Evolutionary conservation across 805 yeast genomes (phyloP).

Genomic region (Lachancea waltii): DNA sequence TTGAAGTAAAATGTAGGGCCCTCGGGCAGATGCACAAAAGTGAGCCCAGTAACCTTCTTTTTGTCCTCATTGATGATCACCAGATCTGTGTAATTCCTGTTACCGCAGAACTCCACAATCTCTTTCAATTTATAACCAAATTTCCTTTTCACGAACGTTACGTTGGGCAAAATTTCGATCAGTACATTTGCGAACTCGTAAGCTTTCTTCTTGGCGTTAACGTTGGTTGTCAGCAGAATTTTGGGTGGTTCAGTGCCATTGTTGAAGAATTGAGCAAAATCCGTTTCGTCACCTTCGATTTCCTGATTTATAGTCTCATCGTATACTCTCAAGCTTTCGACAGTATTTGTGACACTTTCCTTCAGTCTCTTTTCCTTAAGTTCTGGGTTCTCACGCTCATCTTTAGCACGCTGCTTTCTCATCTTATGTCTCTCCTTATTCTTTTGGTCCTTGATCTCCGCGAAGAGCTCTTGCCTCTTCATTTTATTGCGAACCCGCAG

Average conservation of each 20-base stretch:
- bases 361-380: conserved; percentile 71
- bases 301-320: conserved; percentile 69
- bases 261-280: conserved; percentile 35
- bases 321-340: conserved; percentile 75
- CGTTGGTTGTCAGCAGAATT: conserved; percentile 82
- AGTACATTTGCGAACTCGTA: conserved; percentile 85
- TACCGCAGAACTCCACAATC: conserved; percentile 75
- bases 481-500: conserved; percentile 65
- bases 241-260: conserved; percentile 76
- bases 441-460: conserved; percentile 65
- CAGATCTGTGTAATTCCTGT: conserved; percentile 81
- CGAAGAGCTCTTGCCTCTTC: conserved; percentile 70
- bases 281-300: conserved; percentile 37
- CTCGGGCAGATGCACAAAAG: conserved; percentile 87
- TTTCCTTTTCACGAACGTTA: conserved; percentile 82
- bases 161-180: conserved; percentile 77
- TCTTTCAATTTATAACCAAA: conserved; percentile 78
- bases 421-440: conserved; percentile 70
- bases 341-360: conserved; percentile 72
- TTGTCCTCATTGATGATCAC: conserved; percentile 91
- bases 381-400: conserved; percentile 78
- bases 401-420: conserved; percentile 79
- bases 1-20: conserved; percentile 96
- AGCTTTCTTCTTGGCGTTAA: conserved; percentile 77
- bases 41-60: conserved; percentile 83